phyloP scores from a whole-genome alignment of 306 rosid genomes.

The Fagus crenata region DNA sequence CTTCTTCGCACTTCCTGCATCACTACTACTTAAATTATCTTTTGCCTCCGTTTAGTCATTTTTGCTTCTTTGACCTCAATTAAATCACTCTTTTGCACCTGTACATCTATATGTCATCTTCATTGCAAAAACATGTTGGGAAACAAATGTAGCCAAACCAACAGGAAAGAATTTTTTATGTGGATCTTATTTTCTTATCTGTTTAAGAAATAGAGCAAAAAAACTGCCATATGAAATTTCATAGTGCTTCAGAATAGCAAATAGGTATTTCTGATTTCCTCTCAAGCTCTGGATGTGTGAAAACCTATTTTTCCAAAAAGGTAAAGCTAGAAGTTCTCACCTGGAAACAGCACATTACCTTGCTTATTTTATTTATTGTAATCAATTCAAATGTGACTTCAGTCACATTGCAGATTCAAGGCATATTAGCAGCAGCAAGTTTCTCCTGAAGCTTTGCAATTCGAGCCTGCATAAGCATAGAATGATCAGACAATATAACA shows the following conservation, averaged over 20 bases:
- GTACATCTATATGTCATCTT: neutral
- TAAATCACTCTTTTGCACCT: neutral
- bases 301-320: neutral
- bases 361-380: constrained; percentile 11
- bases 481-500: neutral
- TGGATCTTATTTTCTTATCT: neutral
- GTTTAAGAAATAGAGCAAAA: neutral
- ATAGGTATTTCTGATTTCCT: neutral
- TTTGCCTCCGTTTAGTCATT: neutral
- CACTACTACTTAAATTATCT: neutral
- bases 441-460: constrained; percentile 64
- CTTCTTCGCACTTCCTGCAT: neutral
- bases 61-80: neutral
- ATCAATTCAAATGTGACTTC: constrained; percentile 19
- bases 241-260: neutral
- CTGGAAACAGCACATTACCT: constrained; percentile 20
- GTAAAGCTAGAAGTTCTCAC: constrained; percentile 13
- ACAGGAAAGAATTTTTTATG: neutral
- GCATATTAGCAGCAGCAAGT: constrained; percentile 35
- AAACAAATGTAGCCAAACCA: neutral
- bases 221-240: neutral
- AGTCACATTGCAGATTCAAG: constrained; percentile 32
- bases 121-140: neutral
- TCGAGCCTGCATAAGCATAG: constrained; percentile 54
- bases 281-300: neutral